These are phyloP conservation scores for Myriosclerotinia scirpicola DNA, from an alignment of 2,329 filamentous ascomycete species.

Conservation along the genomic window DNA sequence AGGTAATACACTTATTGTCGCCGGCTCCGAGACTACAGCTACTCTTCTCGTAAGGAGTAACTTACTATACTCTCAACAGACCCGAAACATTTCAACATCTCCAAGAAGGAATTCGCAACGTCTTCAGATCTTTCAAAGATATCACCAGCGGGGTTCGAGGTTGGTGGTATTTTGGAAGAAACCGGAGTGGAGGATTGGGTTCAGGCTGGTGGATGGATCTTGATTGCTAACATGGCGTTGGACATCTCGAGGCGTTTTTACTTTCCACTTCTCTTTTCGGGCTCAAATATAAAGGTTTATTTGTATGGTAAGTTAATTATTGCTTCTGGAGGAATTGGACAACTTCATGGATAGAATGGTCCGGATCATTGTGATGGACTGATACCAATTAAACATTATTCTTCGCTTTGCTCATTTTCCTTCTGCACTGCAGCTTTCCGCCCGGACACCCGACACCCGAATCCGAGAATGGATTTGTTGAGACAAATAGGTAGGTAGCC, in stretches of 20 bases:
- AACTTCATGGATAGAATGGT: no score
- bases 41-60: constrained; percentile 12
- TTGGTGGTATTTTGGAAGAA: constrained; percentile 18
- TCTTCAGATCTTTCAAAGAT: not conserved
- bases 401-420: no score
- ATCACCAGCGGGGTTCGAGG: constrained; percentile 11
- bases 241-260: not conserved
- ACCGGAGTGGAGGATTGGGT: constrained; percentile 4
- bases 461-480: not conserved
- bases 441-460: not conserved
- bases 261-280: not conserved
- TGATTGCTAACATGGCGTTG: not conserved
- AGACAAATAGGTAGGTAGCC: not conserved
- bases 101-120: not conserved
- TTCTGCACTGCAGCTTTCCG: not conserved
- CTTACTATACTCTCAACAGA: constrained; percentile 16
- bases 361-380: no score
- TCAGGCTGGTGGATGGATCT: not conserved
- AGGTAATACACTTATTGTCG: constrained; percentile 17
- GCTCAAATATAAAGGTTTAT: no score
- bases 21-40: constrained; percentile 19
- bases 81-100: constrained; percentile 2
- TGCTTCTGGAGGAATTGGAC: not conserved
- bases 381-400: not conserved
- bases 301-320: no score